Evolutionary conservation across 805 yeast species (phyloP).

Genomic region (Suhomyces pyralidae): DNA sequence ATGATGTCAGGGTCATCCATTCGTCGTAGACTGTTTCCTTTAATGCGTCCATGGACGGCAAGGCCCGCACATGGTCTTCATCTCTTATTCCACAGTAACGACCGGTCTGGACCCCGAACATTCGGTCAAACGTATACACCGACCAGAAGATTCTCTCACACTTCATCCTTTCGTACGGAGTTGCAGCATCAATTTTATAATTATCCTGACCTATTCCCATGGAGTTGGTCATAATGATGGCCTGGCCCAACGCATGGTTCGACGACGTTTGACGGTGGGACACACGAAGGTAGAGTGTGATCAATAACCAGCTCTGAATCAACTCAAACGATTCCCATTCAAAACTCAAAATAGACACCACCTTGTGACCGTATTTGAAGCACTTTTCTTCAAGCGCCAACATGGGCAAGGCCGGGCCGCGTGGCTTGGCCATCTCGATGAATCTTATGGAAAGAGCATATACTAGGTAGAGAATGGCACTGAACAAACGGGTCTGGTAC

Average conservation of each 20-base stretch:
- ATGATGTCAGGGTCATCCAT: slow-evolving; percentile 48
- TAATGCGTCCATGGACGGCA: slow-evolving; percentile 28
- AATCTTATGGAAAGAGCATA: slow-evolving; percentile 52
- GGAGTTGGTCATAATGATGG: slow-evolving; percentile 33
- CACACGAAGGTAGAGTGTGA: slow-evolving; percentile 33
- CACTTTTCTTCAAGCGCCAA: slow-evolving; percentile 31
- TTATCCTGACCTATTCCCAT: slow-evolving; percentile 33
- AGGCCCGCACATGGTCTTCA: slow-evolving; percentile 32
- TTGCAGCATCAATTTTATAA: slow-evolving; percentile 18
- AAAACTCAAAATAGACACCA: slow-evolving; percentile 31
- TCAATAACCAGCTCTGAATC: slow-evolving; percentile 40
- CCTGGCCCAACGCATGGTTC: slow-evolving; percentile 31
- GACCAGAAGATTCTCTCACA: slow-evolving; percentile 54
- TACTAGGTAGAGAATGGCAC: slow-evolving; percentile 49
- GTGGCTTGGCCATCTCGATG: slow-evolving; percentile 36
- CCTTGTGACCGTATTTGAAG: slow-evolving; percentile 32
- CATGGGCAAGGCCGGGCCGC: slow-evolving; percentile 26
- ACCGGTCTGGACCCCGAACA: slow-evolving; percentile 53
- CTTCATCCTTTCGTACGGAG: slow-evolving; percentile 44
- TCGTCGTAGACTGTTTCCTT: slow-evolving; percentile 37
- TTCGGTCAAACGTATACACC: slow-evolving; percentile 52
- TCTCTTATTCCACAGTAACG: slow-evolving; percentile 36
- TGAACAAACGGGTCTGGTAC: slow-evolving; percentile 45
- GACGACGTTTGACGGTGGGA: slow-evolving; percentile 39
- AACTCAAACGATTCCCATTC: slow-evolving; percentile 45